Conservation (phyloP, 345 rosid genomes). For the Lenwebbia sp. region DNA sequence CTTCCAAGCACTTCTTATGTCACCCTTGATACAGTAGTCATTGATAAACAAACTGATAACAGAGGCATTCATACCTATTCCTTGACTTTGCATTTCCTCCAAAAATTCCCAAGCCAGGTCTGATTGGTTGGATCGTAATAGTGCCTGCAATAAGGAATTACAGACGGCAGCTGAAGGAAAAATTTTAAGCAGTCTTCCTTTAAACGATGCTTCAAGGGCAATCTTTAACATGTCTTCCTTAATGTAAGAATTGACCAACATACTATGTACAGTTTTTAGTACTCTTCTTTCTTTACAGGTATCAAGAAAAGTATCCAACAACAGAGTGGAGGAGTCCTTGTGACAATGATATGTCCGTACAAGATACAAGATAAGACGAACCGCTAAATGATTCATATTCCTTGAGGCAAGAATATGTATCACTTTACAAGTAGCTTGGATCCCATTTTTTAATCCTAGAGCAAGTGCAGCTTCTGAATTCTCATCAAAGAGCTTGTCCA, state of each 20-base stretch:
- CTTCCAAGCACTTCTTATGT: constrained; percentile 26
- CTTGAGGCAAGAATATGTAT: constrained; percentile 30
- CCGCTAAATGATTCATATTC: constrained; percentile 27
- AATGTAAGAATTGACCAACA: constrained; percentile 30
- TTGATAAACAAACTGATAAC: constrained; percentile 25
- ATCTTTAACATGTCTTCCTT: constrained; percentile 15
- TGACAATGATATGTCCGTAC: constrained; percentile 13
- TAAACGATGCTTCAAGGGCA: constrained; percentile 17
- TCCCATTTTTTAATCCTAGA: constrained; percentile 15
- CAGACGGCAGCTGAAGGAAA: constrained; percentile 34
- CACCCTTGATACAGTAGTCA: constrained; percentile 21
- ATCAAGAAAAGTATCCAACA: constrained; percentile 17
- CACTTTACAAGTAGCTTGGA: constrained; percentile 14
- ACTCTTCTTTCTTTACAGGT: constrained; percentile 19
- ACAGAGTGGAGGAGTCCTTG: constrained; percentile 8
- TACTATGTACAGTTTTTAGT: constrained; percentile 21
- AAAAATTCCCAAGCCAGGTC: constrained; percentile 30
- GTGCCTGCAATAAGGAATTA: constrained; percentile 19
- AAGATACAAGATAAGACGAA: constrained; percentile 14
- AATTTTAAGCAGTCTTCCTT: constrained; percentile 14
- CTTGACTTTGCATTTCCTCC: constrained; percentile 24
- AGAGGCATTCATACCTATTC: constrained; percentile 21
- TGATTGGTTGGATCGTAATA: constrained; percentile 10
- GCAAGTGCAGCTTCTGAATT: constrained; percentile 31
- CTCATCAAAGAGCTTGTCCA: constrained; percentile 23